Base-by-base conservation (phyloP, 768 basidiomycete genomes). In the Auricularia heimuer region DNA sequence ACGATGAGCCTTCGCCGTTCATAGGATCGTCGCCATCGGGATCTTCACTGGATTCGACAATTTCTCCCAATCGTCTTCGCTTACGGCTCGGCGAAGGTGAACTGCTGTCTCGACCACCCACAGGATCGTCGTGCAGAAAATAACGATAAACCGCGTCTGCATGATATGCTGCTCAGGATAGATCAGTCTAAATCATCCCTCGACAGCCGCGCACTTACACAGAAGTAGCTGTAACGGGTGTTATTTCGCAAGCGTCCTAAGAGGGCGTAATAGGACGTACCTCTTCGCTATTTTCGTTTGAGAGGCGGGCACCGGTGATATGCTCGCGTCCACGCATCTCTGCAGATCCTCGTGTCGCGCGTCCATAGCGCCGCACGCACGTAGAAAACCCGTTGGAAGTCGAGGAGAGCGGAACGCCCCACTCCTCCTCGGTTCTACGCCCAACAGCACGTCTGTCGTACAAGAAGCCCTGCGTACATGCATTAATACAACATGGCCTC, bases 331-430 rank as follows among this genome's bases (percentile, higher is more conserved):
- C 76, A 65, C 67, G 74, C 10, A 66, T 70, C 64, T 80, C 77
- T 51, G 74, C 75, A 42, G 68, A 69, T 2, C 73, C 75, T 3
- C 77, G 71, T 7, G 72, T 67, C 67, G 68, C 54, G 29, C 88
- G 78, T 11, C 89, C 92, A 72, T 94, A 91, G 36, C 86, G 83
- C 64, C 92, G 82, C 21, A 94, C 90, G 71, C 93, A 94, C 11
- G 87, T 88, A 2, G 89, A 89, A 86, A 71, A 56, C 82, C 82
- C 29, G 78, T 77, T 3, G 77, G 29, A 29, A 29, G 29, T 29
- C 29, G 29, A 29, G 29, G 29, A 72, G 4, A 81, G 81, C 14
- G 82, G 76, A 65, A 80, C 74, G 14, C 91, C 91, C 90, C 90
- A 92, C 69, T 90, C 85, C 61, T 82, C 83, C 65, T 77, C 74